These are phyloP conservation scores for Dendrobium officinale DNA, from an alignment of 106 monocot genomes.

Conservation along the genomic window DNA sequence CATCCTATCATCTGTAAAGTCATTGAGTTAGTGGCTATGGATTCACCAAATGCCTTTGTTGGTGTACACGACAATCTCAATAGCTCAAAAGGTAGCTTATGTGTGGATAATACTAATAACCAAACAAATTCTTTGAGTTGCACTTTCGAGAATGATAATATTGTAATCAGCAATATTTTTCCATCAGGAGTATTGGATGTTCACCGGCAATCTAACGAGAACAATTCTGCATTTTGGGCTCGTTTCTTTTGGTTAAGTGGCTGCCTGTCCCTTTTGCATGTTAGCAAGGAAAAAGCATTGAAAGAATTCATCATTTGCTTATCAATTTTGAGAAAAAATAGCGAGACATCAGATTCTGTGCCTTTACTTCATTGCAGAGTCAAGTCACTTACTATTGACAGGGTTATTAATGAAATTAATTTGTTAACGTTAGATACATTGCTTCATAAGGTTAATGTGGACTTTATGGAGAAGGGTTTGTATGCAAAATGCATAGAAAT, in stretches of 20 bases:
- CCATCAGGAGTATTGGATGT: neutral
- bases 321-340: slow-evolving; percentile 46
- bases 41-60: slow-evolving; percentile 29
- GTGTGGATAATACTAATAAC: slow-evolving; percentile 7
- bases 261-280: slow-evolving; percentile 57
- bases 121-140: neutral
- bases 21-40: slow-evolving; percentile 63
- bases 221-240: slow-evolving; percentile 46
- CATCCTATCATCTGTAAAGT: slow-evolving; percentile 94
- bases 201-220: slow-evolving; percentile 15
- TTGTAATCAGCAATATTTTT: neutral
- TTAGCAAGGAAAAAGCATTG: slow-evolving; percentile 52
- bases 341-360: slow-evolving; percentile 23
- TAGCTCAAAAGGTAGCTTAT: slow-evolving; percentile 1
- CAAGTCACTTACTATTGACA: slow-evolving; percentile 51
- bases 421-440: slow-evolving; percentile 54
- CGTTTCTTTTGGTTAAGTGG: slow-evolving; percentile 92
- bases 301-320: slow-evolving; percentile 53
- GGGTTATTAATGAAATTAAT: slow-evolving; percentile 66
- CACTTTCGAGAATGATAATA: slow-evolving; percentile 9
- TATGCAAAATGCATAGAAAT: slow-evolving; percentile 54
- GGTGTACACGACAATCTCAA: slow-evolving; percentile 3
- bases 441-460: slow-evolving; percentile 26
- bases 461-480: slow-evolving; percentile 63
- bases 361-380: slow-evolving; percentile 68